A percentile compares a stretch with the other conserved stretches of the same genome.
Conservation (phyloP, 495 filamentous ascomycete genomes). For the Aspergillus ostianus region DNA sequence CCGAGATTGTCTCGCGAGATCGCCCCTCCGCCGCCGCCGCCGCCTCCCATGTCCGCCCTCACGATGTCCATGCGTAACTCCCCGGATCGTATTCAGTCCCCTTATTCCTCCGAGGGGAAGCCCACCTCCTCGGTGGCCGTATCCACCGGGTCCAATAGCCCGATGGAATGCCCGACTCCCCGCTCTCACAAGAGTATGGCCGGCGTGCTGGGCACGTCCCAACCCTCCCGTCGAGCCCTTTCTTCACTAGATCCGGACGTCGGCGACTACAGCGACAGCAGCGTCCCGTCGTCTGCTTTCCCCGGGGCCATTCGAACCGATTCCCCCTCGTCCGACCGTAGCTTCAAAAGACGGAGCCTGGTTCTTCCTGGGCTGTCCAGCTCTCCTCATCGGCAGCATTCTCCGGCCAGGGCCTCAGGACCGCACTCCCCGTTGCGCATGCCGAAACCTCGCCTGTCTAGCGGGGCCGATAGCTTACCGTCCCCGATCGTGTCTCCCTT, state of each 20-base stretch:
- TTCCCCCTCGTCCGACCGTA: constrained; percentile 85
- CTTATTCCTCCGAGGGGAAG: constrained; percentile 40
- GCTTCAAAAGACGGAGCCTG: constrained; percentile 78
- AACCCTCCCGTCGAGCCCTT: constrained; percentile 65
- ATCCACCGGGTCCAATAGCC: constrained; percentile 83
- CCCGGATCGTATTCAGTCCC: constrained; percentile 29
- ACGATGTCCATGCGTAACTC: constrained; percentile 47
- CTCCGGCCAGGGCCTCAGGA: constrained; percentile 68
- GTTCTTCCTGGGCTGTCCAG: constrained; percentile 68
- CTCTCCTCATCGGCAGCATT: constrained; percentile 80
- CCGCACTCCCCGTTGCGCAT: constrained; percentile 88
- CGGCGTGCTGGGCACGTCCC: constrained; percentile 59
- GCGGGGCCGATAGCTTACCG: constrained; percentile 67
- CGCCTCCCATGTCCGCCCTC: constrained; percentile 35
- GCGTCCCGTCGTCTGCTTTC: constrained; percentile 77
- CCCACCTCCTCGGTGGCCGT: constrained; percentile 57
- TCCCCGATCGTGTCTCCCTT: constrained; percentile 90
- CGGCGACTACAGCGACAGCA: constrained; percentile 80
- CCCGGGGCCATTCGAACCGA: constrained; percentile 71
- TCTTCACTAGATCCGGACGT: constrained; percentile 76
- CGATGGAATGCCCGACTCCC: constrained; percentile 86
- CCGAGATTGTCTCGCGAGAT: constrained; percentile 14
- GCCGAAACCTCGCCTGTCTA: constrained; percentile 77
- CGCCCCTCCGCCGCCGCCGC: constrained; percentile 22
- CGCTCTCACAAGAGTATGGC: constrained; percentile 75